Percentiles rank a stretch among this genome's conserved stretches.
phyloP scores from a whole-genome alignment of 768 basidiomycete genomes.

The Lentinus brumalis region DNA sequence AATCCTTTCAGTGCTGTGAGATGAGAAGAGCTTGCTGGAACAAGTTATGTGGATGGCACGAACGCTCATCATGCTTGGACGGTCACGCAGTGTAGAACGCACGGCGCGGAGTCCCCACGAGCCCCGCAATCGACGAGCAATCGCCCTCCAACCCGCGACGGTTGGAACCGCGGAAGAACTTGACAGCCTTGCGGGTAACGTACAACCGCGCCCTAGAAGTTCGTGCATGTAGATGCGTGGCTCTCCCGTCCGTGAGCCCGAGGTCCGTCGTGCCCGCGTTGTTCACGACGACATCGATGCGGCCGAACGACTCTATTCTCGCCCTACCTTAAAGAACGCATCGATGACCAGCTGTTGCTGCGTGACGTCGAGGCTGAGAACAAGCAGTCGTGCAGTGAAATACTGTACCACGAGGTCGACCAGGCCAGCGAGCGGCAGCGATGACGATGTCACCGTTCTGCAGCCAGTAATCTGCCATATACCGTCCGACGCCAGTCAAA shows the following conservation, averaged over 20 bases:
- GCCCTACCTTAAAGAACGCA: slow-evolving; percentile 19
- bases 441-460: slow-evolving; percentile 25
- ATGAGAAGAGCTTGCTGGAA: too few species aligned
- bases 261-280: slow-evolving; percentile 26
- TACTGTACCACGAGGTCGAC: slow-evolving; percentile 24
- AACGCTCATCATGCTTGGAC: slow-evolving; percentile 5
- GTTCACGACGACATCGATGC: slow-evolving; percentile 32
- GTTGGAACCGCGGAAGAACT: slow-evolving; percentile 40
- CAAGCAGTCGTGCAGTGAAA: slow-evolving; percentile 17
- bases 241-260: slow-evolving; percentile 18
- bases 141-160: slow-evolving; percentile 34
- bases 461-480: slow-evolving; percentile 24
- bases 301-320: slow-evolving; percentile 11
- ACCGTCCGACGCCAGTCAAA: slow-evolving; percentile 29
- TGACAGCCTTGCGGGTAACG: slow-evolving; percentile 36
- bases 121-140: slow-evolving; percentile 33
- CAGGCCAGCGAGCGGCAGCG: slow-evolving; percentile 30
- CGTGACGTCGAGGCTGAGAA: slow-evolving; percentile 27
- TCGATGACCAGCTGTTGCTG: slow-evolving; percentile 6
- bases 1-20: slow-evolving; percentile 35
- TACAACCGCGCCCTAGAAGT: slow-evolving; percentile 30
- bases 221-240: slow-evolving; percentile 21
- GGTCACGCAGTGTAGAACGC: slow-evolving; percentile 18
- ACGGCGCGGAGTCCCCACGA: slow-evolving; percentile 13
- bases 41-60: neutral